Evolutionary conservation across 345 rosid species (phyloP).

Genomic region (Pugionium cornutum): DNA sequence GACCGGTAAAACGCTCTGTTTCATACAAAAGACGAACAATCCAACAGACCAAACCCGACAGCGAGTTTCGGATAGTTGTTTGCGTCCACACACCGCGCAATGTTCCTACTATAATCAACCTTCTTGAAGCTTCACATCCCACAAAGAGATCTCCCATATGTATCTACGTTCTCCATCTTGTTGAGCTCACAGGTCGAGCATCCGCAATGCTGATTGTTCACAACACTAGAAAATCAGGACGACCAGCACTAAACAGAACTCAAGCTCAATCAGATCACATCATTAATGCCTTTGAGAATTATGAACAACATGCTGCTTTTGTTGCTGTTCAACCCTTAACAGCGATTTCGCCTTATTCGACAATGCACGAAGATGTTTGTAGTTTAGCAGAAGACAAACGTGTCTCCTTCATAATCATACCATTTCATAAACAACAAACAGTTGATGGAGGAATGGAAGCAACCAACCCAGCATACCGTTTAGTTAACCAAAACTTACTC

Average conservation of each 20-base stretch:
- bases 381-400: slow-evolving; percentile 87
- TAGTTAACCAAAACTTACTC: slow-evolving; percentile 75
- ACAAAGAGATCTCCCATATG: slow-evolving; percentile 73
- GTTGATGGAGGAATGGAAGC: slow-evolving; percentile 98
- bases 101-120: slow-evolving; percentile 85
- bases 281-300: slow-evolving; percentile 82
- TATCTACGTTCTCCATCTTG: slow-evolving; percentile 82
- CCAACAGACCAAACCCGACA: slow-evolving; percentile 64
- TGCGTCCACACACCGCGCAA: slow-evolving; percentile 86
- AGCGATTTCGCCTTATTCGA: slow-evolving; percentile 86
- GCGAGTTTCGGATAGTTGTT: slow-evolving; percentile 63
- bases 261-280: slow-evolving; percentile 97
- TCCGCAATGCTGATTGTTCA: slow-evolving; percentile 95
- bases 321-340: slow-evolving; percentile 83
- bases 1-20: slow-evolving; percentile 59
- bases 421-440: slow-evolving; percentile 92
- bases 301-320: slow-evolving; percentile 59
- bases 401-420: slow-evolving; percentile 69
- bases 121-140: slow-evolving; percentile 84
- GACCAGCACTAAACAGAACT: slow-evolving; percentile 73
- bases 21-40: slow-evolving; percentile 71
- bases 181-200: slow-evolving; percentile 93
- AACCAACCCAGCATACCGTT: slow-evolving; percentile 76
- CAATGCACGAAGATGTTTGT: slow-evolving; percentile 95
- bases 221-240: slow-evolving; percentile 65